Base-by-base conservation (phyloP, 768 basidiomycete genomes). In the Tulasnella sp. region DNA sequence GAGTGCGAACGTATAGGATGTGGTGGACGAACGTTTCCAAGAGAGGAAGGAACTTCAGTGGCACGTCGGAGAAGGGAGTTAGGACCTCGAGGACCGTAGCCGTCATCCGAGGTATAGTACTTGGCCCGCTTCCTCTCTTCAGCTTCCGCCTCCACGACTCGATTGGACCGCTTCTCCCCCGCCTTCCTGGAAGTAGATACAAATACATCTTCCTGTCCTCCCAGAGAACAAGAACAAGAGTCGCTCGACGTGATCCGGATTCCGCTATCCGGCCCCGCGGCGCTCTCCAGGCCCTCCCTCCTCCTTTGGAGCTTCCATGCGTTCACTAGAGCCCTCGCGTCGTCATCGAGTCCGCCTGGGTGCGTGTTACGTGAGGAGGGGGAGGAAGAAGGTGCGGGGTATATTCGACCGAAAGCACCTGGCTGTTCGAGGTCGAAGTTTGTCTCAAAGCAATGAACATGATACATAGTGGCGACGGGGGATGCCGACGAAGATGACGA, bases 211-310 rank as follows among this genome's bases (percentile, higher is more conserved):
- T 24, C 19, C 21, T 54, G n/a, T n/a, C n/a, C n/a, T n/a, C n/a
- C 53, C 1, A 22, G 17, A 31, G 31, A 24, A 24, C 17, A 24
- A 27, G 53, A 21, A 31, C 41, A 38, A 3, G 30, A 30, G 19
- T 25, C 27, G 27, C 24, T 42, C 53, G 30, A 30, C 34, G 25
- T 17, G 19, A 41, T 38, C 34, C 15, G 53, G 22, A 54, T 43
- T 11, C 53, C 53, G 19, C 30, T 54, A 42, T 54, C 53, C 17
- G 53, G 53, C 22, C 53, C 53, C 24, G 53, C 53, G 53, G 53
- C 53, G 31, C 42, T 41, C 41, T 31, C 42, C 34, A 54, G 41
- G 27, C 53, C 53, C 34, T 54, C 53, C n/a, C 53, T 30, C 41
- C 53, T 38, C 10, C 53, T 9, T 34, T 54, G 53, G 19, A 54